phyloP scores from a whole-genome alignment of 805 yeast species.

The Yueomyces sp. region DNA sequence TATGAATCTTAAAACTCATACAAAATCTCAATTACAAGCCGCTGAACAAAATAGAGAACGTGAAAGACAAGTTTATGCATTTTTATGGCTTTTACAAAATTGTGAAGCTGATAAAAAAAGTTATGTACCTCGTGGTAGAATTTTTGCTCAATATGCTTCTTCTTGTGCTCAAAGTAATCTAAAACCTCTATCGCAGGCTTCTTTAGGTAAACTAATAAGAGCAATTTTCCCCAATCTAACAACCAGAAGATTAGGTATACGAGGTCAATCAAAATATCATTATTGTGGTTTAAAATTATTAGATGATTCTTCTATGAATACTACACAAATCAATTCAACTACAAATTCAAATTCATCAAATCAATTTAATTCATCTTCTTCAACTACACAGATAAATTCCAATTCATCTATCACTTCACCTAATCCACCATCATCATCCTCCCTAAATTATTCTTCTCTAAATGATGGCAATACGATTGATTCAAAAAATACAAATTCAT shows the following conservation, averaged over 20 bases:
- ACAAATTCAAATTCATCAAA: neutral
- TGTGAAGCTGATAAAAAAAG: slow-evolving; percentile 38
- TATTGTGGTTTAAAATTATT: slow-evolving; percentile 59
- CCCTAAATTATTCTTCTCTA: neutral
- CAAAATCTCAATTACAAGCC: slow-evolving; percentile 17
- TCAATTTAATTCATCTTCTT: neutral
- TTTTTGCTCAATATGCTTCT: slow-evolving; percentile 54
- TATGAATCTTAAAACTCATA: slow-evolving; percentile 18
- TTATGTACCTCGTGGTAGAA: slow-evolving; percentile 50
- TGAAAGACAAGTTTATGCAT: slow-evolving; percentile 66
- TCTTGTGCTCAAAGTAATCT: slow-evolving; percentile 41
- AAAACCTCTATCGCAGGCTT: slow-evolving; percentile 58
- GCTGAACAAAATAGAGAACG: slow-evolving; percentile 34
- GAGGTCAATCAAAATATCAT: slow-evolving; percentile 76
- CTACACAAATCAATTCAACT: neutral
- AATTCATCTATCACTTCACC: neutral
- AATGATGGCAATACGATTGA: neutral
- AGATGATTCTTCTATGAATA: slow-evolving; percentile 1
- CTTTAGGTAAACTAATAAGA: slow-evolving; percentile 63
- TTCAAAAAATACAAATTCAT: neutral
- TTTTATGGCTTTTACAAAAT: slow-evolving; percentile 63
- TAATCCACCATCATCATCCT: too few species aligned
- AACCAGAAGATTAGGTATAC: slow-evolving; percentile 67
- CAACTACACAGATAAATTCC: neutral
- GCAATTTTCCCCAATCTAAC: slow-evolving; percentile 51